Base-by-base conservation (phyloP, 75 land plant genomes). In the Picea glauca region DNA sequence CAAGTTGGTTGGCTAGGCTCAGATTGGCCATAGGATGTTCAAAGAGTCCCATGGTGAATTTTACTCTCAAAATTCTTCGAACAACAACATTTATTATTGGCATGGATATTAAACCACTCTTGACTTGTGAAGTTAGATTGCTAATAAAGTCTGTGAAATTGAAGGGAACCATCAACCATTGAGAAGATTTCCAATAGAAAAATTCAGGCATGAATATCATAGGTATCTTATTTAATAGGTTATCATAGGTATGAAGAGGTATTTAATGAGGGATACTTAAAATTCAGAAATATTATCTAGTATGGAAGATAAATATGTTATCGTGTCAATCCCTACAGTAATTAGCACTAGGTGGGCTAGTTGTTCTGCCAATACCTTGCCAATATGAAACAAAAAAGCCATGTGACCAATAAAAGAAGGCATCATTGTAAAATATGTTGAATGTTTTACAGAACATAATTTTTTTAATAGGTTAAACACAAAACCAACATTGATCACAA, bases 291-390 rank as follows among this genome's bases (percentile, higher is more conserved):
- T 4, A 11, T 0, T 43, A 26, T 38, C 50, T 72, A 43, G 74
- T 33, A 38, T 26, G n/a, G 4, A 46, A 32, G 33, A 74, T 17
- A 5, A 17, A 74, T 62, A 20, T 3, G 3, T 1, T 13, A 91
- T 91, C 93, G 89, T 89, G 78, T 91, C 93, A 38, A 91, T 88
- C 21, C 93, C 93, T 50, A 91, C 91, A 62, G 72, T 91, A 91
- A 62, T 91, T 91, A 20, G 77, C 87, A 65, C 78, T 81, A 3
- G 89, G 81, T 20, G 93, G 91, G 57, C 76, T 65, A 13, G 93
- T 89, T 43, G 85, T 91, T 80, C 84, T 84, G 79, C 89, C 91
- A 79, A 91, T 79, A 1, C 93, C 93, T 68, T 88, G 79, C 87
- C 87, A 91, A 74, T 89, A 91, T 23, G 87, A 87, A 18, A 89